phyloP scores from a whole-genome alignment of 164 flowering plant genomes.

The Aristolochia californica region DNA sequence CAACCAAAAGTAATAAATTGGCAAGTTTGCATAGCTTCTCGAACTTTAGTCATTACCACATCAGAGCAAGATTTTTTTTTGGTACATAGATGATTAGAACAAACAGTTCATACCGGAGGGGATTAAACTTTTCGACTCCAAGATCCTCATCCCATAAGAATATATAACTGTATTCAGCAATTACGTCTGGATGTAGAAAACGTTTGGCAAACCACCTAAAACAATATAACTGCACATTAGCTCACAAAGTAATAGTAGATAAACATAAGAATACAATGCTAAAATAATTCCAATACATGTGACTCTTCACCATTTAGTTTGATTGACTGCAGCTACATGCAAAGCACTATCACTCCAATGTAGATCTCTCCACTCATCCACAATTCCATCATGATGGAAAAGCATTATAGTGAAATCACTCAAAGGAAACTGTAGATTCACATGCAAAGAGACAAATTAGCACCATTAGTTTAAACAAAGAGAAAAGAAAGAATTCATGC shows the following conservation, averaged over 20 bases:
- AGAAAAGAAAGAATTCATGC: neutral
- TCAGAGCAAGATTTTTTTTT: too few relatives aligned
- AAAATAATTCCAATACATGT: neutral
- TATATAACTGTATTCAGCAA: slow-evolving; percentile 62
- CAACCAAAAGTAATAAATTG: too few relatives aligned
- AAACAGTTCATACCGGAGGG: slow-evolving; percentile 40
- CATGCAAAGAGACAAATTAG: slow-evolving; percentile 1
- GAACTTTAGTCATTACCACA: too few relatives aligned
- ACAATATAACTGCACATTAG: neutral
- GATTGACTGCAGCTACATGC: slow-evolving; percentile 65
- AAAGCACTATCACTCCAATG: slow-evolving; percentile 55
- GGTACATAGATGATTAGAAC: neutral
- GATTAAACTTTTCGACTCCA: slow-evolving; percentile 66
- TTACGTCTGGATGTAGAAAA: slow-evolving; percentile 82
- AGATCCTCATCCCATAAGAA: slow-evolving; percentile 95
- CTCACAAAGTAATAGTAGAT: neutral
- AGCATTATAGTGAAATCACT: slow-evolving; percentile 62
- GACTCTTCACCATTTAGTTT: slow-evolving; percentile 68
- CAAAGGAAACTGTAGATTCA: slow-evolving; percentile 47
- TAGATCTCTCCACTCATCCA: slow-evolving; percentile 64
- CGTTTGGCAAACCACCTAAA: slow-evolving; percentile 95
- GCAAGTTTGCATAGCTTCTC: too few relatives aligned
- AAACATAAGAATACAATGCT: neutral
- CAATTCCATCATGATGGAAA: slow-evolving; percentile 80
- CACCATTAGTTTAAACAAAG: neutral